Conservation (phyloP, 2,329 filamentous ascomycete genomes). For the Truncatella angustata region DNA sequence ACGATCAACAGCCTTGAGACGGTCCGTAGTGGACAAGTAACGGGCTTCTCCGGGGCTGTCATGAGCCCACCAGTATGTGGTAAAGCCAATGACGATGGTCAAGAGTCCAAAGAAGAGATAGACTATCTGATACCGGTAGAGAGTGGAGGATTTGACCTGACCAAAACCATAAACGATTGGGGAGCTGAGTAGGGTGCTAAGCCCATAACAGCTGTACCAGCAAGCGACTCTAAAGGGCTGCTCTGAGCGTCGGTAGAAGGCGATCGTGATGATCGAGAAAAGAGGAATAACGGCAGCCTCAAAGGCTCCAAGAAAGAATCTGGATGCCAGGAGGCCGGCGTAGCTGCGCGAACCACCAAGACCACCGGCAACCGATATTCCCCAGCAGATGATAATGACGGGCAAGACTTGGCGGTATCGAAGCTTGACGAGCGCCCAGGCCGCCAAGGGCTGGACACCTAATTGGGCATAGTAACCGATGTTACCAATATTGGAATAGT, state of each 20-base stretch:
- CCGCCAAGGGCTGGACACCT: neutral
- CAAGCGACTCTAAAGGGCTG: neutral
- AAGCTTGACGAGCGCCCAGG: neutral
- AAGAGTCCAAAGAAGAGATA: neutral
- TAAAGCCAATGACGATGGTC: constrained; percentile 1
- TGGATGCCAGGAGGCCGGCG: neutral
- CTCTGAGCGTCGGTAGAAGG: neutral
- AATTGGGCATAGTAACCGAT: neutral
- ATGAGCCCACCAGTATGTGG: neutral
- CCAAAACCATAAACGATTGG: constrained; percentile 1
- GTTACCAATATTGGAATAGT: neutral
- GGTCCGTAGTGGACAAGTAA: neutral
- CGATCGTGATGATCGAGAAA: neutral
- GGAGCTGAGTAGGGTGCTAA: neutral
- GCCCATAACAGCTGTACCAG: neutral
- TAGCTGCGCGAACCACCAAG: neutral
- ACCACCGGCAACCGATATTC: neutral
- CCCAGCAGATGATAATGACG: neutral
- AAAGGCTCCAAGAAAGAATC: constrained; percentile 1
- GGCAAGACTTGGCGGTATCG: neutral
- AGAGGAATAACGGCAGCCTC: constrained; percentile 2
- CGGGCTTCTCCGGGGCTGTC: neutral
- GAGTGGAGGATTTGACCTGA: neutral
- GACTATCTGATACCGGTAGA: neutral
- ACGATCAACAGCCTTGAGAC: neutral